Evolutionary conservation across 345 rosid genomes (phyloP), one percentile per base, ranked within the genome.

Genomic region (Angophora floribunda): DNA sequence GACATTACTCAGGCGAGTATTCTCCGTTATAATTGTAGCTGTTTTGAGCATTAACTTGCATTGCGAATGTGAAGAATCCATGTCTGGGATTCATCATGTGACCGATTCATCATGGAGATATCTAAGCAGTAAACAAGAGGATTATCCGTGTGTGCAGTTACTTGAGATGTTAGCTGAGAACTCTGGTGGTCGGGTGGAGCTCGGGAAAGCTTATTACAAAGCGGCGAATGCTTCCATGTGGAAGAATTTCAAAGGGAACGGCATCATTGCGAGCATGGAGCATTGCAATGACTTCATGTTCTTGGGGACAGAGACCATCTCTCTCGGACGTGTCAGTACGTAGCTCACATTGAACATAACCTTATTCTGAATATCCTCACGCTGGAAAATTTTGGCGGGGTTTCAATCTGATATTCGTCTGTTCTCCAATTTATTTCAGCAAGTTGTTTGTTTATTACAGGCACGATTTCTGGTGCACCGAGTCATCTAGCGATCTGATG

Each of bases 191-290:
- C 94, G 98, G 91, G 98, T 98, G 55, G 98, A 98, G 36, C 89
- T 98, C 51, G 98, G 97, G 0, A 96, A 95, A 90, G 95, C 96
- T 51, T 98, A 97, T 90, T 97, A 13, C 93, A 94, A 95, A 88
- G 98, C 97, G 3, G 87, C 97, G 30, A 94, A 99, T 14, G 93
- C 91, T 7, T 97, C 98, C 0, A 97, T 96, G 45, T 94, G 88
- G 86, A 96, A 93, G 91, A 98, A 98, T 88, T 98, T 98, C 92
- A 92, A 93, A 12, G 97, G 99, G 57, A 98, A 98, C 87, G 97
- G 97, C 61, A 98, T 97, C 17, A 97, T 98, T n/a, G 99, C 99
- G 1, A 98, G 99, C 87, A 98, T 98, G 99, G 98, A 96, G 89
- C 99, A 98, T 85, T 97, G 98, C 90, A 98, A 97, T 91, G 99